Evolutionary conservation across 1,284 basidiomycete species (phyloP), one percentile per base, ranked within the genome.

Genomic region (Naganishia sp.): DNA sequence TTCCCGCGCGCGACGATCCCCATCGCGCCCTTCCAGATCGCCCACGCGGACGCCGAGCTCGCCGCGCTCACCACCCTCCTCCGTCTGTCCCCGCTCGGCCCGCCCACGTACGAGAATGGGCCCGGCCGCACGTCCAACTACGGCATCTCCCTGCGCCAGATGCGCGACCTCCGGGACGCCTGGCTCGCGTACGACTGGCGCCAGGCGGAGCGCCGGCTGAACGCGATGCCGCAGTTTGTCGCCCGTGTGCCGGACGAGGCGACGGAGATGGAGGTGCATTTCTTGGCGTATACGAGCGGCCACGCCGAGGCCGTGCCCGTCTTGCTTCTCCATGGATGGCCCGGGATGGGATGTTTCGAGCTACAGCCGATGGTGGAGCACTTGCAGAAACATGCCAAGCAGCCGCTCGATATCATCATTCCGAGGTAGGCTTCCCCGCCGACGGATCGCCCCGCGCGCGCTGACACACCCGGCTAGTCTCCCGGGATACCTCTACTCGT

Each of bases 281-380:
- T 79, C 50, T 69, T 74, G n/a, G 76, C 70, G 0, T 64, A 77
- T 2, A 75, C 73, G 66, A 73, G 72, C 23, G 28, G 68, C 31
- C 36, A 39, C 3, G 53, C 64, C 21, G 70, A 75, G 50, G 76
- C 77, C 3, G 64, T 74, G 6, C 76, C 78, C 6, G 55, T 80
- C 10, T 64, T 78, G 25, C 67, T 79, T 60, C 70, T 72, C 21
- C 78, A 80, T 60, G 78, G 78, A 18, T 80, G 78, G 78, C 78
- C 78, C 10, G 76, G 78, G 18, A 70, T 61, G 59, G 59, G 66
- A 23, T 70, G 75, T 44, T 70, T 75, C 67, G 76, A 78, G 65
- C 75, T 78, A 56, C 48, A 75, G 0, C 75, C 76, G 2, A 63
- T 78, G 66, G 63, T 76, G 39, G 55, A 73, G 7, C 70, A 71